phyloP scores from a whole-genome alignment of 2,329 filamentous ascomycete genomes.

The Xylariaceae sp. region DNA sequence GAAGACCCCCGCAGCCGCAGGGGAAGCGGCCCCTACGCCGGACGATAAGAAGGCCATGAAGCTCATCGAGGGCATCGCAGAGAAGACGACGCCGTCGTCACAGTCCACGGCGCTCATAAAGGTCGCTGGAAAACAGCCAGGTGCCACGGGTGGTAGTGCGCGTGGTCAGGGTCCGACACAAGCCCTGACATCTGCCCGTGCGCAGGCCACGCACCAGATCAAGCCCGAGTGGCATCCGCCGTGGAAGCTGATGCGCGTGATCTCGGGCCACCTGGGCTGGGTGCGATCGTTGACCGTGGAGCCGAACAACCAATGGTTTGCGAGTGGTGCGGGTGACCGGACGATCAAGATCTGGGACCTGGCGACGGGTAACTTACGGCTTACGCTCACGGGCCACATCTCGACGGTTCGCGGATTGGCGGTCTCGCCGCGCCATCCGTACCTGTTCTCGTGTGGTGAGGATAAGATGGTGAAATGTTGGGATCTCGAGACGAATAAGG shows the following conservation, averaged over 20 bases:
- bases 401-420: slow-evolving; percentile 88
- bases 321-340: slow-evolving; percentile 86
- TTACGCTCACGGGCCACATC: slow-evolving; percentile 87
- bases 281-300: slow-evolving; percentile 85
- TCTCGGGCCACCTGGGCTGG: slow-evolving; percentile 95
- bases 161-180: slow-evolving; percentile 19
- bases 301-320: slow-evolving; percentile 96
- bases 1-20: slow-evolving; percentile 25
- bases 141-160: slow-evolving; percentile 11
- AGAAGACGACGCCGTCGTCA: slow-evolving; percentile 35
- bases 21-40: slow-evolving; percentile 25
- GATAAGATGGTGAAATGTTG: slow-evolving; percentile 99
- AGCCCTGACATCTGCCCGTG: slow-evolving; percentile 31
- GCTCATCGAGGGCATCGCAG: slow-evolving; percentile 60
- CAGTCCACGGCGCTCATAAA: slow-evolving; percentile 36
- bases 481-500: slow-evolving; percentile 99
- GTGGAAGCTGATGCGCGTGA: slow-evolving; percentile 97
- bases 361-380: slow-evolving; percentile 73
- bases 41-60: slow-evolving; percentile 51
- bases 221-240: slow-evolving; percentile 95
- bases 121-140: slow-evolving; percentile 23
- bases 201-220: slow-evolving; percentile 41
- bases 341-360: slow-evolving; percentile 99
- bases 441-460: slow-evolving; percentile 95
- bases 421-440: slow-evolving; percentile 88